Evolutionary conservation across 192 early-diverging fungal genomes (phyloP).

Genomic region (Podila clonocystis): DNA sequence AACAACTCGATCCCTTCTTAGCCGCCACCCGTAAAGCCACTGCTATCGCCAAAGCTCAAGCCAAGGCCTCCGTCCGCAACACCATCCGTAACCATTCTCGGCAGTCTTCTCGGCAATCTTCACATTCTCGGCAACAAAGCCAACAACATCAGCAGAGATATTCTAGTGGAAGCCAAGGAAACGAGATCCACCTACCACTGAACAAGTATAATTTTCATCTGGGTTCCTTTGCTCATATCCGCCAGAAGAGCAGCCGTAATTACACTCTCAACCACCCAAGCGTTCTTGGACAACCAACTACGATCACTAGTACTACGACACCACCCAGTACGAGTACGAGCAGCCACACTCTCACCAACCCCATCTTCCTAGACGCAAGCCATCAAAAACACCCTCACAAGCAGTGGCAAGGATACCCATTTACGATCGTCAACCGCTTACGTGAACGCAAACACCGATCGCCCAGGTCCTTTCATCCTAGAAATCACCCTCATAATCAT

Average conservation of each 20-base stretch:
- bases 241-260: not conserved
- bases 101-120: not conserved
- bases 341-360: conserved; percentile 4
- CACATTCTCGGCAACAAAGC: not conserved
- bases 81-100: conserved; percentile 14
- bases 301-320: not conserved
- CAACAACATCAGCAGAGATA: not conserved
- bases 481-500: not conserved
- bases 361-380: not conserved
- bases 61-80: conserved; percentile 28
- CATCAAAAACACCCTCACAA: not conserved
- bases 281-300: not conserved
- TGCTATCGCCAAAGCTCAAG: conserved; percentile 35
- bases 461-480: not conserved
- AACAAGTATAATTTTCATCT: not conserved
- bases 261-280: not conserved
- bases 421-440: not conserved
- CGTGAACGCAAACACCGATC: not conserved
- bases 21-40: conserved; percentile 38
- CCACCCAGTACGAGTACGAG: not conserved
- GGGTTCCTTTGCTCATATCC: not conserved
- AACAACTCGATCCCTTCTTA: conserved; percentile 47
- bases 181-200: not conserved
- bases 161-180: not conserved
- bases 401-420: conserved; percentile 4